Base-by-base conservation (phyloP, 2,329 filamentous ascomycete genomes). In the Fusarium udum region DNA sequence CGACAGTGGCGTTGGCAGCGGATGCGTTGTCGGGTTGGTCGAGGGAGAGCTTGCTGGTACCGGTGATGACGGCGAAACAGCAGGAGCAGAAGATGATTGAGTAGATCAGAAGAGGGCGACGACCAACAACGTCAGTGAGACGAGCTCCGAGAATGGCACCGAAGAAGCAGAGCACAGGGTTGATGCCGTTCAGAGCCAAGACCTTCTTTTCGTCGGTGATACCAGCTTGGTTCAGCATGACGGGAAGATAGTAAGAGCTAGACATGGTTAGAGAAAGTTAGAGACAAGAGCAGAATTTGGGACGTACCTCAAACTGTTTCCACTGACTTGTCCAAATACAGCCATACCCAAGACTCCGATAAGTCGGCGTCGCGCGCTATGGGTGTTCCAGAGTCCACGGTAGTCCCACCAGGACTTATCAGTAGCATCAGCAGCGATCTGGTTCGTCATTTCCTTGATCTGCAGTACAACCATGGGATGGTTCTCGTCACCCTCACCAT, bases 381-480 rank as follows among this genome's bases (percentile, higher is more conserved):
- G 83, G 9, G 82, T 85, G 75, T 85, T 86, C 82, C 86, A 87
- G 2, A 89, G 82, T 64, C 87, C 87, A 53, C 83, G 81, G 72
- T 88, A 89, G 74, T 89, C 87, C 85, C 85, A 88, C 86, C 86
- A 88, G 53, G 83, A 82, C 80, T 88, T 88, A 67, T 88, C 87
- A 4, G 85, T 85, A 13, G 85, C 86, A 58, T 87, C 84, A 13
- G 81, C 81, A n/a, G 84, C 83, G 57, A 85, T 85, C 61, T 84
- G 82, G n/a, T 78, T 77, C 14, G 83, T 75, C 80, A 87, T 84
- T 66, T 89, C 85, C 72, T 85, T 83, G 67, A 88, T 82, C 75
- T 88, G 85, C 7, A 89, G 82, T 72, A 84, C 82, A 6, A 89
- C 87, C 71, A 87, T 85, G 4, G 87, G 82, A 63, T 86, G 85